These are phyloP conservation scores for Botrytis galanthina DNA, from an alignment of 2,329 filamentous ascomycete genomes.

Conservation along the genomic window DNA sequence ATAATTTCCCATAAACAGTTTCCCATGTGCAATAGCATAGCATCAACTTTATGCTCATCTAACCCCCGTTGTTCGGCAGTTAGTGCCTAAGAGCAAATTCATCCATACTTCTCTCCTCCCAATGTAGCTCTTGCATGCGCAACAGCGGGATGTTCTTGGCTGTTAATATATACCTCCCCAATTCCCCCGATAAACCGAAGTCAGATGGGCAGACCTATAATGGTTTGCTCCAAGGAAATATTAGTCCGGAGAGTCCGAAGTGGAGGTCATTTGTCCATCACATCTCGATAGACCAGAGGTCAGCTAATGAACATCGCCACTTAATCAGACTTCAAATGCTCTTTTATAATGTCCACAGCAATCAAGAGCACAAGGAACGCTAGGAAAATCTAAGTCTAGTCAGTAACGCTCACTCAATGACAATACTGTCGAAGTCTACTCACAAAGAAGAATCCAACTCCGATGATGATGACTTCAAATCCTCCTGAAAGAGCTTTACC, in stretches of 20 bases:
- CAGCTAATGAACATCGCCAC: not conserved
- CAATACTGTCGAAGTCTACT: conserved; percentile 35
- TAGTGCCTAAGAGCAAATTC: not conserved
- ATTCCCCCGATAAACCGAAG: not conserved
- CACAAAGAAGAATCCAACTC: conserved; percentile 47
- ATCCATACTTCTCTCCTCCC: not conserved
- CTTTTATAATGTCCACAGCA: conserved; percentile 35
- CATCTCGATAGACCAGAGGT: not conserved
- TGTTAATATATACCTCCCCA: not conserved
- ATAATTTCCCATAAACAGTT: not conserved
- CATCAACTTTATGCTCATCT: not conserved
- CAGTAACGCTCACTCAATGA: conserved; percentile 1
- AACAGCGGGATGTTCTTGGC: not conserved
- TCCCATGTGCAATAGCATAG: not conserved
- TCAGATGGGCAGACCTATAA: not conserved
- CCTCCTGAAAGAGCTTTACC: conserved; percentile 58
- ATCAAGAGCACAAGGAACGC: conserved; percentile 34
- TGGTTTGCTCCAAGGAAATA: not conserved
- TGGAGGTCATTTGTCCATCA: conserved; percentile 6
- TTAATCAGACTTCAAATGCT: conserved; percentile 23
- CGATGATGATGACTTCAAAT: conserved; percentile 55
- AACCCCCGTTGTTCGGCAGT: not conserved
- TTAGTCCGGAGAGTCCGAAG: not conserved
- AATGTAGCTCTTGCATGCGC: not conserved
- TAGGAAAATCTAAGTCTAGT: conserved; percentile 31